These are phyloP conservation scores for Arabidopsis suecica DNA, from an alignment of 345 rosid species.

Conservation along the genomic window DNA sequence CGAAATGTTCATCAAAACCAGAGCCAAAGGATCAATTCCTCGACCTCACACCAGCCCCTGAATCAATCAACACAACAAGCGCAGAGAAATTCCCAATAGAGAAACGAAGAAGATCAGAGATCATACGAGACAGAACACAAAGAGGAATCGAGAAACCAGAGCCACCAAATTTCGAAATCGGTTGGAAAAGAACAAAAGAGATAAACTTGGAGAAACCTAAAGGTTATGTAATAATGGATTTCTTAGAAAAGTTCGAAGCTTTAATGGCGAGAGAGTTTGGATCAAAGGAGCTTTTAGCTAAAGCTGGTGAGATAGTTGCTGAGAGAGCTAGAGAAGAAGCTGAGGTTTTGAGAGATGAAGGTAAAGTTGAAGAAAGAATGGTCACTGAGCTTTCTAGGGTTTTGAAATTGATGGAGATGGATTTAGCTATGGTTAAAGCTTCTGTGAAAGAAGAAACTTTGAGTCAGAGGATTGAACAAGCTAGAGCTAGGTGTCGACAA, in stretches of 20 bases:
- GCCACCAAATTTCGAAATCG: constrained; percentile 83
- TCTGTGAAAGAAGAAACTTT: constrained; percentile 82
- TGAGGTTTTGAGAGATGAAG: constrained; percentile 77
- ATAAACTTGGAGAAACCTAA: constrained; percentile 72
- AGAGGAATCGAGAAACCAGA: constrained; percentile 55
- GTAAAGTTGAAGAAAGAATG: constrained; percentile 82
- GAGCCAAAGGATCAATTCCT: constrained; percentile 33
- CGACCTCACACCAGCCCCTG: constrained; percentile 53
- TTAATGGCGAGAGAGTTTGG: constrained; percentile 83
- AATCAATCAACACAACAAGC: constrained; percentile 54
- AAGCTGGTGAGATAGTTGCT: constrained; percentile 82
- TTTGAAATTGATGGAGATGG: constrained; percentile 95
- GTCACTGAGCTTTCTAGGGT: constrained; percentile 90
- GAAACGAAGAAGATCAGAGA: constrained; percentile 70
- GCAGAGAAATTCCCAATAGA: constrained; percentile 72
- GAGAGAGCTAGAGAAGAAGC: constrained; percentile 95
- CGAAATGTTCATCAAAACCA: constrained; percentile 33
- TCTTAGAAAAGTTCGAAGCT: constrained; percentile 70
- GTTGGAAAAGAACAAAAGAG: constrained; percentile 82
- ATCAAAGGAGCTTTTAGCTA: constrained; percentile 72
- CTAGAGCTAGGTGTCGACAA: constrained; percentile 88
- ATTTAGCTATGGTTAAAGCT: constrained; percentile 91
- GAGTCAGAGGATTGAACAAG: constrained; percentile 72
- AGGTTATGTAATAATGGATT: constrained; percentile 85
- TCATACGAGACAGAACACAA: constrained; percentile 54